phyloP scores from a whole-genome alignment of 2,329 filamentous ascomycete genomes.

The Podosphaera fusca region DNA sequence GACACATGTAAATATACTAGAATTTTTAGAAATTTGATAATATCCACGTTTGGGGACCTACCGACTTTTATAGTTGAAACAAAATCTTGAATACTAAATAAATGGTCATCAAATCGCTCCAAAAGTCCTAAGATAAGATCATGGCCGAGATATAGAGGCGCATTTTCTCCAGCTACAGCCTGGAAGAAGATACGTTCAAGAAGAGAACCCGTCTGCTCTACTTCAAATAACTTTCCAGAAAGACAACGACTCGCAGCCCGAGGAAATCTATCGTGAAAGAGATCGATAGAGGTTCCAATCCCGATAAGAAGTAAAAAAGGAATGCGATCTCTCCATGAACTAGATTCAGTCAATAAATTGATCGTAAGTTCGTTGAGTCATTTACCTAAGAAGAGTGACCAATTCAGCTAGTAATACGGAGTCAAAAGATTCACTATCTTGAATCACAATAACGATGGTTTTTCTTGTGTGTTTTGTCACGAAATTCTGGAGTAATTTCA shows the following conservation, averaged over 20 bases:
- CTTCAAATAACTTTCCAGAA: conserved; percentile 52
- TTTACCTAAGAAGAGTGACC: conserved; percentile 43
- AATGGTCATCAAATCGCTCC: conserved; percentile 52
- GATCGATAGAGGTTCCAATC: conserved; percentile 59
- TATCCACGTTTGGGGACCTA: background rate
- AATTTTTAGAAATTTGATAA: background rate
- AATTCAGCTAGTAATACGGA: conserved; percentile 47
- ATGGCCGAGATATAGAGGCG: conserved; percentile 38
- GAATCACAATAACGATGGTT: conserved; percentile 48
- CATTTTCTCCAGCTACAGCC: conserved; percentile 33
- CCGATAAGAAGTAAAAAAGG: conserved; percentile 59
- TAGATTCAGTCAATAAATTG: conserved; percentile 8
- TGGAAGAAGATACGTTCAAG: conserved; percentile 49
- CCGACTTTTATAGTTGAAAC: conserved; percentile 43
- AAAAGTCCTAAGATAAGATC: conserved; percentile 38
- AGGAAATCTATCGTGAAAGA: conserved; percentile 51
- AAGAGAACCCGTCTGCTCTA: conserved; percentile 47
- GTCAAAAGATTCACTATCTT: conserved; percentile 69
- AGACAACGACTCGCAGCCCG: conserved; percentile 44
- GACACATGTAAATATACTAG: conserved; percentile 67
- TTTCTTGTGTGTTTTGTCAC: conserved; percentile 27
- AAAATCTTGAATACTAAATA: conserved; percentile 53
- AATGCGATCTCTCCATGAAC: conserved; percentile 51
- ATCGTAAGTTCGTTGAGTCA: conserved; percentile 2
- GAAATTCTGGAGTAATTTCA: conserved; percentile 44